Base-by-base conservation (phyloP, 2,329 filamentous ascomycete species). In the Fusarium siculi region DNA sequence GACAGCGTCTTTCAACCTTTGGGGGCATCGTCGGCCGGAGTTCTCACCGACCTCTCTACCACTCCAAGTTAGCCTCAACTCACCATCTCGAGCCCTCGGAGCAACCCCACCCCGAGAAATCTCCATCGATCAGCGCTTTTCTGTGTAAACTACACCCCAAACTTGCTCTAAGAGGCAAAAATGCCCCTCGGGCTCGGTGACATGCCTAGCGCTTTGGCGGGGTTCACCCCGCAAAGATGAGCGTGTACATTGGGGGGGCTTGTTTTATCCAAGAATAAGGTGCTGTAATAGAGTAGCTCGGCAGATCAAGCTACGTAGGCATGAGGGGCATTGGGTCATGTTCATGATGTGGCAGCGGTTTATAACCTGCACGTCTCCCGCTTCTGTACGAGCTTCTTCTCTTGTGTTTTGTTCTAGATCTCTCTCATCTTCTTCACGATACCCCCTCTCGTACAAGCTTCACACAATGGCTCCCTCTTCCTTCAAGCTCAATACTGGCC, bases 401-500 rank as follows among this genome's bases (percentile, higher is more conserved):
- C 42, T 54, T 49, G 39, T 74, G 58, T 30, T 71, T 52, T 52
- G 57, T 39, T 61, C 58, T 61, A 63, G 63, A 56, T 54, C 58
- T 49, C 42, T 52, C 44, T 37, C 30, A 46, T 28, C 60, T 53
- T 57, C 52, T 21, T 72, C n/a, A 36, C 63, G 53, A 54, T 34
- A 46, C 46, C 54, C 32, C 40, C 50, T 56, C 50, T 68, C 44
- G 40, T 34, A 30, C 63, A 60, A 44, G 32, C 63, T 66, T 44
- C 59, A 69, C 62, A 78, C 61, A 70, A 91, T 91, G 88, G 83
- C 87, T 66, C 84, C 85, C 73, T 84, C 87, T 72, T 85, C 84
- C 28, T 91, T 90, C 82, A 90, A 87, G 78, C 87, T 93, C 74
- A 93, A 92, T 84, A 91, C 86, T 42, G 90, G 90, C 66, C 82